Evolutionary conservation across 371 early-diverging fungal genomes (phyloP).

Genomic region (Vittaforma corneae): DNA sequence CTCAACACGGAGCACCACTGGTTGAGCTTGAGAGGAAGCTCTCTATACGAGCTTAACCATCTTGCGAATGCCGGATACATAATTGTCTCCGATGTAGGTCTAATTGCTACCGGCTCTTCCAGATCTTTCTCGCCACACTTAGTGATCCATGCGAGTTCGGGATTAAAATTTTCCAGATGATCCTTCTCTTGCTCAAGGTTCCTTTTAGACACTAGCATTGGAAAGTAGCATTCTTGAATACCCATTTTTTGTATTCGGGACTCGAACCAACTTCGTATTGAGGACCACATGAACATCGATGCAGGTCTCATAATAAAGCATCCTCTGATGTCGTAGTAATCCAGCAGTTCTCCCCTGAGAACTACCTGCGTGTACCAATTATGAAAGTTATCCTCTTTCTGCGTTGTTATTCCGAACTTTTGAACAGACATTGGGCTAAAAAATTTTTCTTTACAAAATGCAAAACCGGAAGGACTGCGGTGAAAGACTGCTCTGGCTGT

Average conservation of each 20-base stretch:
- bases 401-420: constrained; percentile 77
- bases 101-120: constrained; percentile 89
- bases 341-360: constrained; percentile 84
- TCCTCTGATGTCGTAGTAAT: constrained; percentile 94
- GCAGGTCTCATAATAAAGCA: constrained; percentile 95
- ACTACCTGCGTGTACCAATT: constrained; percentile 64
- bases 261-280: constrained; percentile 73
- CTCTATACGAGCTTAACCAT: constrained; percentile 94
- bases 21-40: constrained; percentile 90
- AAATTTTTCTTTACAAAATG: background rate
- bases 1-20: constrained; percentile 99
- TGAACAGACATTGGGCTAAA: constrained; percentile 40
- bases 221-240: constrained; percentile 94
- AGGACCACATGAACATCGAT: constrained; percentile 90
- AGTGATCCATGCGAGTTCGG: constrained; percentile 99
- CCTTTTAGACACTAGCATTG: constrained; percentile 88
- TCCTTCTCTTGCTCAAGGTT: constrained; percentile 90
- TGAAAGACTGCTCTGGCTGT: too few relatives aligned
- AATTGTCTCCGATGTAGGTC: constrained; percentile 98
- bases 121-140: constrained; percentile 76
- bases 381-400: constrained; percentile 68
- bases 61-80: constrained; percentile 98
- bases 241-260: constrained; percentile 75
- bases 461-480: too few relatives aligned
- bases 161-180: constrained; percentile 95